Evolutionary conservation across 2,329 filamentous ascomycete genomes (phyloP), one percentile per base, ranked within the genome.

Genomic region (Dendrostoma leiphaemia): DNA sequence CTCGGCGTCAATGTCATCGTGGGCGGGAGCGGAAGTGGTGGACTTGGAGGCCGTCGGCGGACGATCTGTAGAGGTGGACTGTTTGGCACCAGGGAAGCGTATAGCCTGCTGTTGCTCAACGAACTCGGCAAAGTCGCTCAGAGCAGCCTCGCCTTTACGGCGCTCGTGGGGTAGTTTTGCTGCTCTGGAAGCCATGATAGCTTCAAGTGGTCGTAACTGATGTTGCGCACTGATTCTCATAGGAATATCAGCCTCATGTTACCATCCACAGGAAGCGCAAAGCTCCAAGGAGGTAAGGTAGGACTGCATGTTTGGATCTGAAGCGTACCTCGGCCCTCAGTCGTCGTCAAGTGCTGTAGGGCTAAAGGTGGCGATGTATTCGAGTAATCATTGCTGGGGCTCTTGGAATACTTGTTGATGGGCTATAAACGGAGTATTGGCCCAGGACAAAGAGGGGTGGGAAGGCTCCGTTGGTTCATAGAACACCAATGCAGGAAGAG

Each of bases 61-160:
- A 6, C 10, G 47, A 15, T 3, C 28, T 26, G 19, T n/a, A n/a
- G 28, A 17, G 5, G 29, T 23, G 28, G 44, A 21, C 28, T 31
- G 34, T 34, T 28, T 53, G 43, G 55, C 48, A 28, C 53, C 67
- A 21, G 82, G 81, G 62, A 84, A 86, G 53, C 89, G 86, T 47
- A 86, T 73, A 13, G 86, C 85, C 71, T 97, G 94, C 69, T 97
- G 92, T 69, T 91, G 89, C 71, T 97, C 91, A 61, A 97, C 94
- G 66, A 97, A 97, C 66, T 99, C 94, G 70, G 92, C 91, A 69
- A 99, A 99, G 64, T 97, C 94, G 75, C 89, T 94, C 53, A 99
- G 81, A 12, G 93, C 92, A 58, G 89, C 84, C 75, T 97, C 92
- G 62, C 91, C 91, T 74, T 90, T 91, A 62, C 90, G 87, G 71